Conservation (phyloP, 1,284 basidiomycete species). For the Bjerkandera adusta region DNA sequence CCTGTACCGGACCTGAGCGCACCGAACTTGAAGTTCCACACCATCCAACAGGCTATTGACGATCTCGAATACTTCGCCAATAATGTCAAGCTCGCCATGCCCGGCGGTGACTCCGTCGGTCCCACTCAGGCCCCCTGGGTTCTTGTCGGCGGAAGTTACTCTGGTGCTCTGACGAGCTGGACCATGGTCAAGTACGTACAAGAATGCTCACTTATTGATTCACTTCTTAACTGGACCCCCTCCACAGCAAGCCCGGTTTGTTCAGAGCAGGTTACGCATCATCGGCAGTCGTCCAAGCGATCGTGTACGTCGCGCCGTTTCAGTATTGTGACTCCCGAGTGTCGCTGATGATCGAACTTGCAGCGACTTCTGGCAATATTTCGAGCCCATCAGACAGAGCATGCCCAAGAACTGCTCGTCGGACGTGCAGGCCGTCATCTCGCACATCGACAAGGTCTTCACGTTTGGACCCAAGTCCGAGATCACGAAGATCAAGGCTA, state of each 20-base stretch:
- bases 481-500: slow-evolving; percentile 50
- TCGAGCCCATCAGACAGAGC: slow-evolving; percentile 65
- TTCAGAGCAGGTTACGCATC: slow-evolving; percentile 72
- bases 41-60: slow-evolving; percentile 72
- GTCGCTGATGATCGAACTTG: neutral
- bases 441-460: slow-evolving; percentile 59
- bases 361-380: slow-evolving; percentile 65
- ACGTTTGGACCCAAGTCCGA: slow-evolving; percentile 39
- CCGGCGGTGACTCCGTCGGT: slow-evolving; percentile 54
- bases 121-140: slow-evolving; percentile 67
- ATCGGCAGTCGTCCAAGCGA: slow-evolving; percentile 70
- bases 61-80: slow-evolving; percentile 70
- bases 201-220: neutral
- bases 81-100: slow-evolving; percentile 65
- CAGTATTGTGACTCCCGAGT: neutral
- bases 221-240: slow-evolving; percentile 2
- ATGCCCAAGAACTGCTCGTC: slow-evolving; percentile 76
- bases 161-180: slow-evolving; percentile 68
- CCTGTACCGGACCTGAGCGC: slow-evolving; percentile 61
- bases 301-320: slow-evolving; percentile 39
- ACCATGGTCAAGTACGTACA: slow-evolving; percentile 64
- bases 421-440: slow-evolving; percentile 64
- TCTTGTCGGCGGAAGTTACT: slow-evolving; percentile 69
- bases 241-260: slow-evolving; percentile 54
- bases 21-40: slow-evolving; percentile 55